Base-by-base conservation (phyloP, 257 asterid species). In the Jacaranda copaia region DNA sequence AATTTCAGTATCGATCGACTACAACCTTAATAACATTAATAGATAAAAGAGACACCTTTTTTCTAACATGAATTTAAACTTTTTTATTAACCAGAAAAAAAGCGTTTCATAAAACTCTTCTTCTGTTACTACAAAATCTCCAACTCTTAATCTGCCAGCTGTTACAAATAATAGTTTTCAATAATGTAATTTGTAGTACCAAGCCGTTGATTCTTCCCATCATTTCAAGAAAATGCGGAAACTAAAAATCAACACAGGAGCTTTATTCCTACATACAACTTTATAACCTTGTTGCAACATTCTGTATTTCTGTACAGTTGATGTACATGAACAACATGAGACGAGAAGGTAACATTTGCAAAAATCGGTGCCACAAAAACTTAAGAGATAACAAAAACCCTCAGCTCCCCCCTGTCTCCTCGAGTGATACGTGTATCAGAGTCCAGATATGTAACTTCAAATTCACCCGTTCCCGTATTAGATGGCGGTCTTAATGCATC, bases 401-500 rank as follows among this genome's bases (percentile, higher is more conserved):
- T 79, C 46, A 95, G 88, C 90, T 95, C 99, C 16, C 84, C 97
- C 51, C 91, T 77, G 84, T 93, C 99, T 62, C 98, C 97, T 48
- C 99, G 88, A 19, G 98, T 93, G 38, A 95, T 58, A 10, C 98
- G 96, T 1, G 86, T 91, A 62, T 93, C 96, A 7, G 88, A 85
- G 77, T 95, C 99, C 4, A 91, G 42, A 49, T 88, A 95, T 8
- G 97, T 91, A 67, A 95, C 99, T 81, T 93, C 94, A 77, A 95
- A 95, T 18, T 91, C 97, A 36, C 99, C 98, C 1, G 66, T 82
- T 25, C 99, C 92, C 5, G 85, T 76, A 45, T 91, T 91, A n/a
- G 98, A 87, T n/a, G 85, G 81, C 0, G 93, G 93, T 77, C 99
- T 87, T 14, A 95, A 70, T 7, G 72, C 75, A 77, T 93, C 98